phyloP scores from a whole-genome alignment of 805 yeast genomes.

The Ogataea kodamae region DNA sequence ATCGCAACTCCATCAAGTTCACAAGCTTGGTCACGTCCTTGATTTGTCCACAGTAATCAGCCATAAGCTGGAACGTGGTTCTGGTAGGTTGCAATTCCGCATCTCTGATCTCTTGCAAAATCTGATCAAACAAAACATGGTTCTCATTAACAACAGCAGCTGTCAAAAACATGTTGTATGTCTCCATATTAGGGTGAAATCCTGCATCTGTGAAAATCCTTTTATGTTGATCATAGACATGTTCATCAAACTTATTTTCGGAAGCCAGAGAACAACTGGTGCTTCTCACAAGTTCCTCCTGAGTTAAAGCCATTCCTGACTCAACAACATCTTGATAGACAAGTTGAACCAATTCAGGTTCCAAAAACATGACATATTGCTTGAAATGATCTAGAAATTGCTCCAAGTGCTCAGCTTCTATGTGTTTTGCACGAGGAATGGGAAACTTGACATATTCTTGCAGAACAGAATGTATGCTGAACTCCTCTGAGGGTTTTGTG shows the following conservation, averaged over 20 bases:
- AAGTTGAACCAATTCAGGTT: conserved; percentile 9
- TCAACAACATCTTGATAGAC: conserved; percentile 22
- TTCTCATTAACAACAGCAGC: conserved; percentile 18
- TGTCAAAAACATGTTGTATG: conserved; percentile 18
- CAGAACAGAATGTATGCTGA: conserved; percentile 7
- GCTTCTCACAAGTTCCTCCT: conserved; percentile 19
- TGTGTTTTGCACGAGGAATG: conserved; percentile 18
- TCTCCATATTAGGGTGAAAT: conserved; percentile 12
- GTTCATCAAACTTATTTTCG: conserved; percentile 10
- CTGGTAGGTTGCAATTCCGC: conserved; percentile 21
- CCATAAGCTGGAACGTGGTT: conserved; percentile 16
- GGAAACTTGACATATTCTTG: conserved; percentile 20
- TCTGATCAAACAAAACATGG: conserved; percentile 14
- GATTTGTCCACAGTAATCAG: conserved; percentile 11
- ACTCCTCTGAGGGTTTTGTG: conserved; percentile 4
- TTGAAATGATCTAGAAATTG: conserved; percentile 17
- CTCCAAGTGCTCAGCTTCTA: conserved; percentile 22
- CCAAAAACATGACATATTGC: conserved; percentile 11
- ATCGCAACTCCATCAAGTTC: conserved; percentile 22
- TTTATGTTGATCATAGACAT: conserved; percentile 12
- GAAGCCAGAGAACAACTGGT: conserved; percentile 11
- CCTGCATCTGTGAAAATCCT: conserved; percentile 13
- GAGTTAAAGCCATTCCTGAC: conserved; percentile 20
- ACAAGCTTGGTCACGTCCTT: conserved; percentile 18
- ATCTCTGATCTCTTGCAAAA: conserved; percentile 16